Evolutionary conservation across 2,329 filamentous ascomycete genomes (phyloP).

Genomic region (Trichoderma asperellum): DNA sequence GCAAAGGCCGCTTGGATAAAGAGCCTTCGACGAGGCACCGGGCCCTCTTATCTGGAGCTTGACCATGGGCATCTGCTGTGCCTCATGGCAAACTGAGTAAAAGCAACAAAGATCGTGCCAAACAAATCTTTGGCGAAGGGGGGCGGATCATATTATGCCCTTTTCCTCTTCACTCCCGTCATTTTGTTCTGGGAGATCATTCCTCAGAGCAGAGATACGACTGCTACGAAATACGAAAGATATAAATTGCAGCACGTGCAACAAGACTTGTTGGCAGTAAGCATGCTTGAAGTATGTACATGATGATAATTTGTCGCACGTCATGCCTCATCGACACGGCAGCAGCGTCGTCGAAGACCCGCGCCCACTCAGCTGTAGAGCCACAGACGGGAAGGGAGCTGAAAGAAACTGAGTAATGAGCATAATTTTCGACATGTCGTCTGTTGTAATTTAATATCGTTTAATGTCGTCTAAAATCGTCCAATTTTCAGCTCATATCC

Average conservation of each 20-base stretch:
- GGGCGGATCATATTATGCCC: neutral
- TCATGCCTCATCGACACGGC: conserved; percentile 17
- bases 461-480: neutral
- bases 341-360: conserved; percentile 6
- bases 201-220: neutral
- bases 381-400: conserved; percentile 7
- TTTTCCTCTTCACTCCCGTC: neutral
- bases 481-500: conserved; percentile 7
- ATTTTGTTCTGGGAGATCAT: neutral
- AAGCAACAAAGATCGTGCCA: neutral
- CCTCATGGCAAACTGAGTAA: neutral
- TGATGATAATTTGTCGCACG: neutral
- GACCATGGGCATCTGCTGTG: neutral
- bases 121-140: neutral
- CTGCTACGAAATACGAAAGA: neutral
- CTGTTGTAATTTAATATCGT: neutral
- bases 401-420: conserved; percentile 2
- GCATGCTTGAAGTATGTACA: neutral
- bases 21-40: neutral
- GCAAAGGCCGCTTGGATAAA: neutral
- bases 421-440: conserved; percentile 16
- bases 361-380: conserved; percentile 1
- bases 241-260: conserved; percentile 16
- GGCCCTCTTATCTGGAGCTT: neutral
- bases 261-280: conserved; percentile 1